Base-by-base conservation (phyloP, 768 basidiomycete genomes). In the Ramaria sp. region DNA sequence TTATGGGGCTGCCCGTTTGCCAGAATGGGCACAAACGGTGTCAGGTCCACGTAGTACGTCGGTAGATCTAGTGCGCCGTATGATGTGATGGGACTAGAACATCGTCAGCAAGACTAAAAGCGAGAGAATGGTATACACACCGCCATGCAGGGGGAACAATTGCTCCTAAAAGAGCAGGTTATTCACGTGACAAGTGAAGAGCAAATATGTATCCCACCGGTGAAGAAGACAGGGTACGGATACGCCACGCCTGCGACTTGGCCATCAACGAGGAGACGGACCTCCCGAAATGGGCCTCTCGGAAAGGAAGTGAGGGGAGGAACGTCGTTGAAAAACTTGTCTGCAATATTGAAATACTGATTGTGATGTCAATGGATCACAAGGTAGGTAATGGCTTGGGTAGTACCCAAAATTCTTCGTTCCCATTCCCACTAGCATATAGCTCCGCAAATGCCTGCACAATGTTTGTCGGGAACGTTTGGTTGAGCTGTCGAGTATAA, bases 41-140 rank as follows among this genome's bases (percentile, higher is more conserved):
- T 88, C 53, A 88, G 67, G 67, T 90, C 88, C 19, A 90, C 61
- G 66, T 82, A 82, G 67, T 89, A 90, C 1, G 83, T 86, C 1
- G 88, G 88, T 12, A 87, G 73, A 62, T 89, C 86, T 24, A 88
- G 70, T 3, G 86, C 85, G 10, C 86, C 84, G 59, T 88, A 89
- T 0, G 87, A 79, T 0, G 84, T 76, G 66, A 89, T 87, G 0
- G 87, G 87, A 50, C 84, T 82, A 49, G 9, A 15, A 24, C 57
- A 19, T 39, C 51, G 3, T 13, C 19, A 17, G 24, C 7, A 27
- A 27, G 24, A 42, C 10, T 20, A 33, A 45, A 49, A 15, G 38
- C 15, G 22, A 33, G 2, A 53, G 7, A 11, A 3, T 4, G 41
- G n/a, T 19, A 30, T 11, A 51, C 70, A 46, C 53, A 83, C 83